Base-by-base conservation (phyloP, 78 protist genomes). In the Cyanophora paradoxa region DNA sequence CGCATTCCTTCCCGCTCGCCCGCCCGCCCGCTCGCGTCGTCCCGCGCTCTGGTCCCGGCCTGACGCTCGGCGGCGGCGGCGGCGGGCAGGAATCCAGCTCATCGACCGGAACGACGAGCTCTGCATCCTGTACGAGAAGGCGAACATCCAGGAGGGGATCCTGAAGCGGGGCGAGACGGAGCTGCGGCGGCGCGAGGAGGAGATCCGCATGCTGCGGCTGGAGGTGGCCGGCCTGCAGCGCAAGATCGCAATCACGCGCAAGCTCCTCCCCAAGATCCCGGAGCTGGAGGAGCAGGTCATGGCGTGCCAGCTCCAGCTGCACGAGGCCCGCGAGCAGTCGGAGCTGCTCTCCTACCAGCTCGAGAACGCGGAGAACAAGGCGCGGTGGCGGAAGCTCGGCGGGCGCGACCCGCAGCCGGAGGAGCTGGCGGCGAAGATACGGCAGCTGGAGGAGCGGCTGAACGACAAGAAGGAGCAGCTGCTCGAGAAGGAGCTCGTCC, bases 21-120 rank as follows among this genome's bases (percentile, higher is more conserved):
- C n/a, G n/a, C n/a, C n/a, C n/a, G n/a, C n/a, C n/a, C n/a, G n/a
- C n/a, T n/a, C n/a, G n/a, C n/a, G n/a, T n/a, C n/a, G n/a, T n/a
- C 7, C 33, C 59, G 59, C 59, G 13, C 17, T 19, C 33, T 52
- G 17, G 10, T 52, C 33, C 30, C 26, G 11, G 33, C 59, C 4
- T 24, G 30, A 33, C 2, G 39, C 11, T 58, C 16, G 37, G 65
- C 14, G 65, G 37, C 7, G 37, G 44, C 66, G n/a, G 44, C n/a
- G 24, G 66, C 14, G 66, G 66, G n/a, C 30, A 36, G 93, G 94
- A 1, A 57, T 90, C 33, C 92, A 84, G 48, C 78, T 90, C 34
- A 86, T 90, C 48, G 91, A 90, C 57, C 78, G 94, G 31, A 84
- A 86, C 78, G 94, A 90, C 74, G 92, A 90, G 78, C 81, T 90